Conservation (phyloP, 257 asterid genomes). For the Ophiorrhiza pumila region DNA sequence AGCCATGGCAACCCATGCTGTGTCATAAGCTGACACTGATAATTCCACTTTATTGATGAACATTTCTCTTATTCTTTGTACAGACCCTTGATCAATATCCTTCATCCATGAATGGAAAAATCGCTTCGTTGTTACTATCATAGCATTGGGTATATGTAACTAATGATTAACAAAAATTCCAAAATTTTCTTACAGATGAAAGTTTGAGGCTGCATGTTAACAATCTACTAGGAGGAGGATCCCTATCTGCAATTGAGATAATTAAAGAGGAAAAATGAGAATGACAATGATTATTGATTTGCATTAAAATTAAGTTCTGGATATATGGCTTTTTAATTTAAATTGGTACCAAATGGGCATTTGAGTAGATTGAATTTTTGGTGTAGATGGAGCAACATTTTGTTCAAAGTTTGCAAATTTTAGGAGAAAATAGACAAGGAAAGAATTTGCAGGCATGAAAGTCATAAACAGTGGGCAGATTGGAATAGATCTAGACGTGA, state of each 20-base stretch:
- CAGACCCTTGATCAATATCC: neutral
- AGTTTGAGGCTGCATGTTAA: neutral
- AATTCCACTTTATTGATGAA: neutral
- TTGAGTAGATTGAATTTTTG: neutral
- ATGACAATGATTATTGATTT: no score
- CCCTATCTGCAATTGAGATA: neutral
- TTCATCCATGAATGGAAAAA: neutral
- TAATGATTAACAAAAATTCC: no score
- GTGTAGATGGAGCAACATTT: neutral
- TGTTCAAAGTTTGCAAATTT: no score
- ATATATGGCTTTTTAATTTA: neutral
- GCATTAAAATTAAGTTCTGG: no score
- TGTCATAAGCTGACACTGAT: constrained; percentile 9
- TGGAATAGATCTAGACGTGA: no score
- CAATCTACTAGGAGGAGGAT: neutral
- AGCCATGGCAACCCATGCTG: constrained; percentile 21
- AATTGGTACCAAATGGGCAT: neutral
- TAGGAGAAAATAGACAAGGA: no score
- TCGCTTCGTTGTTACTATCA: no score
- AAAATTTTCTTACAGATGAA: neutral
- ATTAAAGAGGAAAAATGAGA: neutral
- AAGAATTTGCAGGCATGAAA: neutral
- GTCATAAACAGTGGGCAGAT: neutral
- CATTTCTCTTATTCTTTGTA: neutral
- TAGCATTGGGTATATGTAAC: no score